phyloP scores from a whole-genome alignment of 2,329 filamentous ascomycete species.

The Colletotrichum chlorophyti region DNA sequence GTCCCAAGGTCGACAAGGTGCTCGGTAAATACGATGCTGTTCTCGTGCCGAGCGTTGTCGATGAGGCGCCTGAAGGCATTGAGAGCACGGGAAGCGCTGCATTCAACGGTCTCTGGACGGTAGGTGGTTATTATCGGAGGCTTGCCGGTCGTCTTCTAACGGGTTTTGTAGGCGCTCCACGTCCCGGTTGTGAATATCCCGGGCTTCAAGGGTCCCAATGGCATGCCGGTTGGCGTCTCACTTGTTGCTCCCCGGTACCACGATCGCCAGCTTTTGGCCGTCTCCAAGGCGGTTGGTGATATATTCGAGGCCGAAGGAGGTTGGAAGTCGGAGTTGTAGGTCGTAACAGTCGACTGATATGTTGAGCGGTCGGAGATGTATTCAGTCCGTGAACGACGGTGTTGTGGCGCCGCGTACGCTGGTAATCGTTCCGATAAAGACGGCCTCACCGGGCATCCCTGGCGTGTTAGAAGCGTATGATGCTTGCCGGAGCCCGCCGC shows the following conservation, averaged over 20 bases:
- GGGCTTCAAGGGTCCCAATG: constrained; percentile 60
- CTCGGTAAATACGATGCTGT: constrained; percentile 56
- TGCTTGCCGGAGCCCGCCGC: too few species aligned
- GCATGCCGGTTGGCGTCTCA: constrained; percentile 66
- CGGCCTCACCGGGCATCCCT: too few species aligned
- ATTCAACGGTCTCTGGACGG: constrained; percentile 61
- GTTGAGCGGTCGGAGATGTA: too few species aligned
- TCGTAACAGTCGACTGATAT: too few species aligned
- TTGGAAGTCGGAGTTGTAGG: constrained; percentile 32
- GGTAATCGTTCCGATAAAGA: too few species aligned
- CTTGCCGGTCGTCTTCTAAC: constrained; percentile 8
- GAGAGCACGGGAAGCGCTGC: constrained; percentile 60
- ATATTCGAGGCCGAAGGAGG: constrained; percentile 43
- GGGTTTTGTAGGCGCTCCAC: constrained; percentile 56
- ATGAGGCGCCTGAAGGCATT: constrained; percentile 61
- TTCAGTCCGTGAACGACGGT: too few species aligned
- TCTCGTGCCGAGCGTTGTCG: constrained; percentile 61
- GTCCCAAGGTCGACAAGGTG: constrained; percentile 59
- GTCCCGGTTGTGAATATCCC: constrained; percentile 70
- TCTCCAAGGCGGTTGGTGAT: constrained; percentile 44
- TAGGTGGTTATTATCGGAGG: constrained; percentile 39
- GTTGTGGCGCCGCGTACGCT: too few species aligned
- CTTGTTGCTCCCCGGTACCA: constrained; percentile 55
- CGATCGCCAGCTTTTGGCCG: constrained; percentile 52
- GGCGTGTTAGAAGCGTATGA: too few species aligned